Conservation (phyloP, 768 basidiomycete species). For the Trametes gibbosa region DNA sequence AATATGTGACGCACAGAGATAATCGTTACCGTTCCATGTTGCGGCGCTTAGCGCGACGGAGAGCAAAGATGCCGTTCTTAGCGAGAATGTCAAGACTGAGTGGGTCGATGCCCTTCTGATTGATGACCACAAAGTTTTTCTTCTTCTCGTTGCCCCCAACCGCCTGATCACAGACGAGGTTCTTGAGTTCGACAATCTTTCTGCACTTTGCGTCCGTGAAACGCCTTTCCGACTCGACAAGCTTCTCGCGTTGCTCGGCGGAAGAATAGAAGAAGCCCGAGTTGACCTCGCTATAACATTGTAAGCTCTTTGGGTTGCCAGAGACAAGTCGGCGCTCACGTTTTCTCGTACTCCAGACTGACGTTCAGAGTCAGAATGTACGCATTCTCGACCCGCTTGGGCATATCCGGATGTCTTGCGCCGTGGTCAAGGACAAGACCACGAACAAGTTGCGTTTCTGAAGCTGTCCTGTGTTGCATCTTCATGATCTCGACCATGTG, state of each 20-base stretch:
- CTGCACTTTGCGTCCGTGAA: conserved; percentile 93
- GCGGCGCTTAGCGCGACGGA: conserved; percentile 92
- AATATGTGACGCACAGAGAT: neutral
- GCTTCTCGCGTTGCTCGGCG: conserved; percentile 96
- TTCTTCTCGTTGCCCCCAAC: conserved; percentile 77
- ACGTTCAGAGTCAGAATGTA: conserved; percentile 95
- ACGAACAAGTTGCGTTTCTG: conserved; percentile 93
- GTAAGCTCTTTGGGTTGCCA: conserved; percentile 15
- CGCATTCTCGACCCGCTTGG: conserved; percentile 95
- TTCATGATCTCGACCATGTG: conserved; percentile 99
- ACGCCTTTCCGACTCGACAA: conserved; percentile 93
- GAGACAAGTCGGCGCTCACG: conserved; percentile 54
- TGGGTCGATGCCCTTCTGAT: conserved; percentile 99
- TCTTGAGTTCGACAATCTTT: conserved; percentile 97
- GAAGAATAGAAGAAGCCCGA: conserved; percentile 99
- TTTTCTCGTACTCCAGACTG: conserved; percentile 98
- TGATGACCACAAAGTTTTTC: conserved; percentile 92
- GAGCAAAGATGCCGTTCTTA: conserved; percentile 93
- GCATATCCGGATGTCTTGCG: conserved; percentile 98
- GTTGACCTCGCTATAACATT: conserved; percentile 83
- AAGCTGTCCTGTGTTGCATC: conserved; percentile 98
- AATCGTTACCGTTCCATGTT: conserved; percentile 90
- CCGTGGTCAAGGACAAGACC: conserved; percentile 98
- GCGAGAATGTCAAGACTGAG: conserved; percentile 93
- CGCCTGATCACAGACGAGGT: conserved; percentile 91